A percentile compares a stretch with the other conserved stretches of the same genome.
phyloP scores from a whole-genome alignment of 352 stramenopile species.

The Elongisporangium prolatum region DNA sequence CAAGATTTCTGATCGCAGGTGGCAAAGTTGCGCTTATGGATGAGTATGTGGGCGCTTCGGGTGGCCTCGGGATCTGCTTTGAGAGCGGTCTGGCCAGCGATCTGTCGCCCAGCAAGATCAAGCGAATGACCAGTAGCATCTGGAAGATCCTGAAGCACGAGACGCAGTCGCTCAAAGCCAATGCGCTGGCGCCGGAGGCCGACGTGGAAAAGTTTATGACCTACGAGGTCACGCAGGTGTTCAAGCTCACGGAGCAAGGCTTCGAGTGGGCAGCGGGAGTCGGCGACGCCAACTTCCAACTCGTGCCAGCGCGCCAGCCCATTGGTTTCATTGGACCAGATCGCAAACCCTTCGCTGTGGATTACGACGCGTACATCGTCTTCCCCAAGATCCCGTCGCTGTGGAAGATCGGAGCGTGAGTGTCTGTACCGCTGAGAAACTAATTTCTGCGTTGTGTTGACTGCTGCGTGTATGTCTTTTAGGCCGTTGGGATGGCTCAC shows the following conservation, averaged over 20 bases:
- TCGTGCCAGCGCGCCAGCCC: constrained; percentile 23
- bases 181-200: neutral
- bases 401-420: constrained; percentile 55
- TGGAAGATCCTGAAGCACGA: constrained; percentile 48
- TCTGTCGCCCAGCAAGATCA: constrained; percentile 38
- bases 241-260: constrained; percentile 46
- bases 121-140: constrained; percentile 32
- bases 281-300: constrained; percentile 60
- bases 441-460: neutral
- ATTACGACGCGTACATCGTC: constrained; percentile 60
- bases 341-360: constrained; percentile 31
- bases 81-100: constrained; percentile 64
- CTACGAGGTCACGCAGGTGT: constrained; percentile 60
- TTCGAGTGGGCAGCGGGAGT: constrained; percentile 56
- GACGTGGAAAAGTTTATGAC: neutral
- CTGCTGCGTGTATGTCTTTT: neutral
- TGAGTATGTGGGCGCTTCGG: constrained; percentile 57
- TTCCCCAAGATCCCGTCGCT: constrained; percentile 59
- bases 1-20: constrained; percentile 45
- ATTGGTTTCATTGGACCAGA: constrained; percentile 43
- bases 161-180: constrained; percentile 21
- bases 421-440: neutral
- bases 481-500: constrained; percentile 57
- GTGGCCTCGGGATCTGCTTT: constrained; percentile 61
- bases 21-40: constrained; percentile 60